Conservation (phyloP, 2,329 filamentous ascomycete genomes). For the Calonectria pteridis region DNA sequence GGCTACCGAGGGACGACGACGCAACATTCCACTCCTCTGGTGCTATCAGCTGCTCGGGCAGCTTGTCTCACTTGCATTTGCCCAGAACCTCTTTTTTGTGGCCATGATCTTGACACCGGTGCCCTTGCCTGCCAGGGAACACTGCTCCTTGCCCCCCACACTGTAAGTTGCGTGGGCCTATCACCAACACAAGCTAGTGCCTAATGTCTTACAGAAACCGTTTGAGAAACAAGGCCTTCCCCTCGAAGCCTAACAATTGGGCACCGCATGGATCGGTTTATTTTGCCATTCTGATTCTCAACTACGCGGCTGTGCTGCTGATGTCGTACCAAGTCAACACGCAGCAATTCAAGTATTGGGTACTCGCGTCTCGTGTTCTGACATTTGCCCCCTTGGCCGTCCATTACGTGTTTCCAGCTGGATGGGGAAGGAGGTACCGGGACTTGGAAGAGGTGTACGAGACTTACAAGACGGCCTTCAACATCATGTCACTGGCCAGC, state of each 20-base stretch:
- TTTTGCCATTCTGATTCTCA: conserved; percentile 49
- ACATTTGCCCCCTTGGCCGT: conserved; percentile 61
- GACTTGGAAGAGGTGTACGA: conserved; percentile 55
- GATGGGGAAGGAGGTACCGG: conserved; percentile 60
- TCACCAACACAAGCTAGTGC: background rate
- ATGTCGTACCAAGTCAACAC: conserved; percentile 58
- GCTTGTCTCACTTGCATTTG: conserved; percentile 70
- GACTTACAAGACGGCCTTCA: conserved; percentile 61
- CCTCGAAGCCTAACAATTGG: conserved; percentile 60
- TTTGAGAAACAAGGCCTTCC: conserved; percentile 48
- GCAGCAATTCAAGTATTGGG: conserved; percentile 51
- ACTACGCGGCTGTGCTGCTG: conserved; percentile 51
- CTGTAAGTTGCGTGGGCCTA: conserved; percentile 39
- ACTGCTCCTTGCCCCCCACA: conserved; percentile 46
- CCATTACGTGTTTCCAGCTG: conserved; percentile 60
- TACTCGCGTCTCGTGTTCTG: conserved; percentile 51
- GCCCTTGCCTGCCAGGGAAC: conserved; percentile 51
- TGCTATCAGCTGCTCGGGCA: conserved; percentile 71
- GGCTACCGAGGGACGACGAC: conserved; percentile 69
- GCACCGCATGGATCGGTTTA: conserved; percentile 53
- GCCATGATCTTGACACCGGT: conserved; percentile 68
- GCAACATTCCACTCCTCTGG: conserved; percentile 66
- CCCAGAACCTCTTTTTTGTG: conserved; percentile 73
- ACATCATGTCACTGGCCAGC: conserved; percentile 57
- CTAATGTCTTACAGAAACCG: conserved; percentile 32